phyloP scores from a whole-genome alignment of 2,329 filamentous ascomycete genomes.

The Teratosphaeriaceae sp. region DNA sequence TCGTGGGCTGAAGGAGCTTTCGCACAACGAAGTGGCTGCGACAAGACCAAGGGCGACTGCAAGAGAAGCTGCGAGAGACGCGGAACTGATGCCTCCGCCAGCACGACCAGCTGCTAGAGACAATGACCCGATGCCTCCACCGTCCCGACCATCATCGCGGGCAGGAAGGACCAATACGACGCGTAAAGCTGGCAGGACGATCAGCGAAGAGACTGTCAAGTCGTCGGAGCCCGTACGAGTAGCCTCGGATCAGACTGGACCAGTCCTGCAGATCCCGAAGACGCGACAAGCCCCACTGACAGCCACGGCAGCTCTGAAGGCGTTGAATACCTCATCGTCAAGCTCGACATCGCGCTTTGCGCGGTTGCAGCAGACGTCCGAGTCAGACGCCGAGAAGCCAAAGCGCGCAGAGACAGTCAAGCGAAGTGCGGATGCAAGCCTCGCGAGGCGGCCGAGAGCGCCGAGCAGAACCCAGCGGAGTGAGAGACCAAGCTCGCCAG shows the following conservation, averaged over 20 bases:
- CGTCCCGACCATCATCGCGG: constrained; percentile 21
- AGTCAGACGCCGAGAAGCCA: constrained; percentile 19
- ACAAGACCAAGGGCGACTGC: constrained; percentile 11
- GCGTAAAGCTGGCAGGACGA: constrained; percentile 24
- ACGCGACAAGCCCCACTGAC: constrained; percentile 14
- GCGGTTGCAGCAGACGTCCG: constrained; percentile 18
- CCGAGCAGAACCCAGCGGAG: constrained; percentile 13
- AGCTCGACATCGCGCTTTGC: constrained; percentile 19
- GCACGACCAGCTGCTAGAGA: constrained; percentile 22
- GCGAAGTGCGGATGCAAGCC: constrained; percentile 29
- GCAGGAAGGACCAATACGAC: constrained; percentile 21
- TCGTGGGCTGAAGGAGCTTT: constrained; percentile 37
- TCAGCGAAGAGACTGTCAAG: constrained; percentile 28
- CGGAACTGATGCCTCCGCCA: constrained; percentile 28
- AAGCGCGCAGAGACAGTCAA: constrained; percentile 19
- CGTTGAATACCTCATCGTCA: constrained; percentile 18
- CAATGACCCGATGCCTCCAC: constrained; percentile 28
- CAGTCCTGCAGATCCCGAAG: constrained; percentile 17
- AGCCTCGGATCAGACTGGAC: constrained; percentile 16
- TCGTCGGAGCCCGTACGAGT: constrained; percentile 19
- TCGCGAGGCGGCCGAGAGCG: constrained; percentile 29
- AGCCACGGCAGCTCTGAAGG: constrained; percentile 16
- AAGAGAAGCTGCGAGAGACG: constrained; percentile 20
- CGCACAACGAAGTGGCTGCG: constrained; percentile 36
- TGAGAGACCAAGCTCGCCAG: constrained; percentile 22